Percentiles rank a stretch among this genome's conserved stretches.
These are phyloP conservation scores for Aspergillus sp. DNA, from an alignment of 2,329 filamentous ascomycete species.

Conservation along the genomic window DNA sequence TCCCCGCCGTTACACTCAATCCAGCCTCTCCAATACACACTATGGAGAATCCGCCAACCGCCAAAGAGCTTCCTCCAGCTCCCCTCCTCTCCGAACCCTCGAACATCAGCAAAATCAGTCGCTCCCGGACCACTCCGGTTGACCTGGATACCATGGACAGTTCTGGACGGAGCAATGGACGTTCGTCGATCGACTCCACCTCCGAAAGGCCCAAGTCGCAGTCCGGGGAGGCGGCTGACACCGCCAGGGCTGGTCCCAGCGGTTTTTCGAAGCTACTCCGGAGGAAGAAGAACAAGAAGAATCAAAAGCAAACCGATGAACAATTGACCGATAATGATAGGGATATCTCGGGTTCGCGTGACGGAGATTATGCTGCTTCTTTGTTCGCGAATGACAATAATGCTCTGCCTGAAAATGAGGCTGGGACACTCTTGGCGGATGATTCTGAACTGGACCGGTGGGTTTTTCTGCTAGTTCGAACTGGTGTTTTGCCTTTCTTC, in stretches of 20 bases:
- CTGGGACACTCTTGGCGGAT: slow-evolving; percentile 27
- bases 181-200: slow-evolving; percentile 33
- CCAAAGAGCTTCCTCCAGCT: slow-evolving; percentile 18
- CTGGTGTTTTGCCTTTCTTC: background rate
- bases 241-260: slow-evolving; percentile 33
- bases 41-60: slow-evolving; percentile 30
- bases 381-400: slow-evolving; percentile 20
- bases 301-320: slow-evolving; percentile 17
- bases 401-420: slow-evolving; percentile 15
- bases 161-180: slow-evolving; percentile 28
- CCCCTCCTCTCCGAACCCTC: slow-evolving; percentile 28
- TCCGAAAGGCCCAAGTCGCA: slow-evolving; percentile 33
- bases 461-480: slow-evolving; percentile 8
- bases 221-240: slow-evolving; percentile 30
- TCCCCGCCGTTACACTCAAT: background rate
- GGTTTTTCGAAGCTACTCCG: slow-evolving; percentile 49
- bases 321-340: background rate
- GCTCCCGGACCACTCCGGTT: slow-evolving; percentile 30
- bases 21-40: slow-evolving; percentile 2
- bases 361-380: slow-evolving; percentile 15
- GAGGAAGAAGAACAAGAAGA: slow-evolving; percentile 38
- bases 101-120: slow-evolving; percentile 28
- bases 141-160: slow-evolving; percentile 27
- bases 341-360: slow-evolving; percentile 13
- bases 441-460: slow-evolving; percentile 37